phyloP scores from a whole-genome alignment of 306 rosid species.

The Neltuma alba region DNA sequence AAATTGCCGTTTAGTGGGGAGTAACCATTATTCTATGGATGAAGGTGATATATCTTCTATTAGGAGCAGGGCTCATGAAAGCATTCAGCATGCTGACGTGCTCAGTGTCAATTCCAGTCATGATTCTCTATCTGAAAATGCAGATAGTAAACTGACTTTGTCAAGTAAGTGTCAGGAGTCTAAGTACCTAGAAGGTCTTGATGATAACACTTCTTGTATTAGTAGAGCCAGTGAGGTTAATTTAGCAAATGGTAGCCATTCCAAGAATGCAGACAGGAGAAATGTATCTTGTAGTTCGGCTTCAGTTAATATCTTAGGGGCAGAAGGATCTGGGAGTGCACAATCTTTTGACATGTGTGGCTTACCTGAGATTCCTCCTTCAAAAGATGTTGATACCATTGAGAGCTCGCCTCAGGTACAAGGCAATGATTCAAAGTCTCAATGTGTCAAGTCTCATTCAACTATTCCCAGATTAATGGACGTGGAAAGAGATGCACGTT shows the following conservation, averaged over 20 bases:
- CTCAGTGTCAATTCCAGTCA: constrained; percentile 50
- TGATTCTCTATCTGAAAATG: constrained; percentile 75
- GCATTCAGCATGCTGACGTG: constrained; percentile 50
- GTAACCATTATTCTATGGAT: constrained; percentile 52
- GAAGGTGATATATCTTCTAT: constrained; percentile 54
- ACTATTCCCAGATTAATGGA: not conserved
- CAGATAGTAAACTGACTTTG: constrained; percentile 52
- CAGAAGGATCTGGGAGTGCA: constrained; percentile 52
- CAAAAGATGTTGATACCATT: constrained; percentile 47
- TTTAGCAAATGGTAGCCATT: constrained; percentile 43
- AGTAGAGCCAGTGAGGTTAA: constrained; percentile 59
- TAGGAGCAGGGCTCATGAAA: constrained; percentile 53
- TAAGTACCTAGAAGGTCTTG: constrained; percentile 59
- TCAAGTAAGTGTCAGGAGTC: constrained; percentile 44
- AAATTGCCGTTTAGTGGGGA: constrained; percentile 60
- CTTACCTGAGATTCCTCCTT: constrained; percentile 45
- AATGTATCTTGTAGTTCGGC: constrained; percentile 48
- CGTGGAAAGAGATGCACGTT: not conserved
- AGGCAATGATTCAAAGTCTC: constrained; percentile 23
- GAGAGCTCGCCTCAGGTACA: constrained; percentile 43
- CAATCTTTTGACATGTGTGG: constrained; percentile 43
- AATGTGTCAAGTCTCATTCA: constrained; percentile 3
- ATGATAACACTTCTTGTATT: constrained; percentile 60
- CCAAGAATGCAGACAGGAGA: constrained; percentile 48
- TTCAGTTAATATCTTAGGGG: constrained; percentile 56